A percentile compares a stretch with the other conserved stretches of the same genome.
Evolutionary conservation across 2,329 filamentous ascomycete genomes (phyloP).

Genomic region (Metarhizium guizhouense): DNA sequence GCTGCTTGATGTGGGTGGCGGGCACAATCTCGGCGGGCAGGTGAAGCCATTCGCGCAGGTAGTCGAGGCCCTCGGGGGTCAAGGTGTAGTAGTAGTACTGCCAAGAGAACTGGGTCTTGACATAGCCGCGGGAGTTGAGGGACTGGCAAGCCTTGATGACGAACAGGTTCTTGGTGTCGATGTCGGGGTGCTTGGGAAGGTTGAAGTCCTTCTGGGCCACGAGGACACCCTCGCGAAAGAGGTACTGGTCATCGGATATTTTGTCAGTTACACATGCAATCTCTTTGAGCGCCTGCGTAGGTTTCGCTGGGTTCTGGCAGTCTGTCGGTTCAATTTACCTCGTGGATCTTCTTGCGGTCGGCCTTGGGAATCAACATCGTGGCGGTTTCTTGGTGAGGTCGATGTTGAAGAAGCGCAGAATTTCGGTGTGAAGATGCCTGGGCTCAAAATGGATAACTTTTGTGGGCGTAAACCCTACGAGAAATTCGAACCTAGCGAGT

Average conservation of each 20-base stretch:
- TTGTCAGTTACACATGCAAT: slow-evolving; percentile 13
- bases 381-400: slow-evolving; percentile 39
- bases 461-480: slow-evolving; percentile 36
- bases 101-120: slow-evolving; percentile 99
- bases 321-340: slow-evolving; percentile 32
- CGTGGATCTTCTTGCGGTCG: slow-evolving; percentile 99
- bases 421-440: slow-evolving; percentile 24
- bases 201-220: slow-evolving; percentile 99
- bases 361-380: slow-evolving; percentile 99
- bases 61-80: slow-evolving; percentile 98
- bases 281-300: slow-evolving; percentile 6
- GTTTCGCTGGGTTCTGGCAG: background rate
- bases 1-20: slow-evolving; percentile 99
- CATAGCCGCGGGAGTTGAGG: slow-evolving; percentile 91
- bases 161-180: slow-evolving; percentile 99
- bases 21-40: slow-evolving; percentile 98
- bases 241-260: slow-evolving; percentile 52
- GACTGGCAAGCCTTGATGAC: slow-evolving; percentile 99
- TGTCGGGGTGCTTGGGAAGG: slow-evolving; percentile 93
- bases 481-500: slow-evolving; percentile 25
- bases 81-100: slow-evolving; percentile 99
- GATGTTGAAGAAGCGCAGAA: slow-evolving; percentile 41
- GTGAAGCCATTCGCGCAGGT: slow-evolving; percentile 99
- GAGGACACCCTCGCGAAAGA: slow-evolving; percentile 89
- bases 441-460: slow-evolving; percentile 36